Conservation (phyloP, 2,329 filamentous ascomycete genomes). For the Fusarium solani-melongenae region DNA sequence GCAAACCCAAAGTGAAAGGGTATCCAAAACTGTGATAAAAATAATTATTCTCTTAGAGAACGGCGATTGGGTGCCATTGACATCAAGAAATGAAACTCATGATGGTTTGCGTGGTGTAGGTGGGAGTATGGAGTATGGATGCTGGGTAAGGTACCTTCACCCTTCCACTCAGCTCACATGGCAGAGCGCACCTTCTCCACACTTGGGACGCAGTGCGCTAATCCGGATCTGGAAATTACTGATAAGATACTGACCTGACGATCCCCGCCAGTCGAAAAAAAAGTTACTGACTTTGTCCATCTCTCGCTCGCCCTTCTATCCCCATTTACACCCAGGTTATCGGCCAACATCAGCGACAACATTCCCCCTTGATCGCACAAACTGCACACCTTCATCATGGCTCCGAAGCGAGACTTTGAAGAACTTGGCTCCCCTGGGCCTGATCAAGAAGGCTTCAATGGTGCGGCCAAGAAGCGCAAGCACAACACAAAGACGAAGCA, state of each 20-base stretch:
- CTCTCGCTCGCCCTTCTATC: neutral
- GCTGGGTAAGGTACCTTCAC: constrained; percentile 13
- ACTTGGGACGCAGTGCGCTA: constrained; percentile 22
- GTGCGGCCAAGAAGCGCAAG: constrained; percentile 49
- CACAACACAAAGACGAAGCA: constrained; percentile 50
- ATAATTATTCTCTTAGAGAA: neutral
- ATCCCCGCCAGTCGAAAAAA: constrained; percentile 35
- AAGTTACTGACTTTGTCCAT: constrained; percentile 26
- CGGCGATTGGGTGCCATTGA: constrained; percentile 21
- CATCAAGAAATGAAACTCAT: constrained; percentile 15
- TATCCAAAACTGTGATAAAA: neutral
- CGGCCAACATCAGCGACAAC: neutral
- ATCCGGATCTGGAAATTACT: constrained; percentile 16
- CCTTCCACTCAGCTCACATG: constrained; percentile 18
- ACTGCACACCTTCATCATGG: constrained; percentile 36
- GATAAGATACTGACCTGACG: constrained; percentile 41
- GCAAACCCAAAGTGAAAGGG: neutral
- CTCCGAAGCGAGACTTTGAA: constrained; percentile 46
- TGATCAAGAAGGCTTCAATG: constrained; percentile 36
- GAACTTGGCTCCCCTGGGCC: constrained; percentile 44
- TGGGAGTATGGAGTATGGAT: neutral
- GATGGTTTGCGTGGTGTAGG: constrained; percentile 13
- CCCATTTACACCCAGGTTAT: neutral
- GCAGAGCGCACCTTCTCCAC: constrained; percentile 29
- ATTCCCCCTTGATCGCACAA: neutral